phyloP scores from a whole-genome alignment of 1,139 yeast species.

The Nakaseomyces kungkrabaensis region DNA sequence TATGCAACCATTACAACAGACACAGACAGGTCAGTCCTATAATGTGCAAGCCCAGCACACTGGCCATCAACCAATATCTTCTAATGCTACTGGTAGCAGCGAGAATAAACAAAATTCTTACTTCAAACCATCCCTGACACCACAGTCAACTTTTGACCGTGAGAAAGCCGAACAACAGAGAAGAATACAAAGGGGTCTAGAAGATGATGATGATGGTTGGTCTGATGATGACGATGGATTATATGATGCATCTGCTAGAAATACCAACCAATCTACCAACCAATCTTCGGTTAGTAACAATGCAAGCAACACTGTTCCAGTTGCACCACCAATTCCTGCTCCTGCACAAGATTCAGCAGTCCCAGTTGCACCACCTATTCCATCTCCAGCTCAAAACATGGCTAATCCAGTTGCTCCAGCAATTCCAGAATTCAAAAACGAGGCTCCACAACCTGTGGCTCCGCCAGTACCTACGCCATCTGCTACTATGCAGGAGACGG shows the following conservation, averaged over 20 bases:
- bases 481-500: conserved; percentile 6
- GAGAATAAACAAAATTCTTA: conserved; percentile 31
- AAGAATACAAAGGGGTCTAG: conserved; percentile 51
- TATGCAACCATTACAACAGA: background rate
- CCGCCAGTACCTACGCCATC: conserved; percentile 22
- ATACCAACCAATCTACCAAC: background rate
- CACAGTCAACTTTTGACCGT: conserved; percentile 36
- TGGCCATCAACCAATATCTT: background rate
- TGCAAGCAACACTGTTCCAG: conserved; percentile 10
- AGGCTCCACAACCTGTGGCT: conserved; percentile 8
- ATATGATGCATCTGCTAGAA: conserved; percentile 23
- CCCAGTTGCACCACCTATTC: conserved; percentile 21
- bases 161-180: conserved; percentile 55
- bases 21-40: background rate
- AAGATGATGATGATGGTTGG: conserved; percentile 40
- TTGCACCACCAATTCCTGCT: conserved; percentile 16
- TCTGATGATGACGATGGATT: conserved; percentile 46
- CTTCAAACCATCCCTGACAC: conserved; percentile 35
- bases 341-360: background rate
- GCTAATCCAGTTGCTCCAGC: conserved; percentile 39
- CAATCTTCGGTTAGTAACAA: conserved; percentile 10
- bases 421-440: conserved; percentile 9
- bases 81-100: conserved; percentile 1
- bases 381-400: background rate
- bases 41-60: background rate